A percentile compares a stretch with the other conserved stretches of the same genome.
These are phyloP conservation scores for Wilcoxina mikolae DNA, from an alignment of 495 filamentous ascomycete genomes.

Conservation along the genomic window DNA sequence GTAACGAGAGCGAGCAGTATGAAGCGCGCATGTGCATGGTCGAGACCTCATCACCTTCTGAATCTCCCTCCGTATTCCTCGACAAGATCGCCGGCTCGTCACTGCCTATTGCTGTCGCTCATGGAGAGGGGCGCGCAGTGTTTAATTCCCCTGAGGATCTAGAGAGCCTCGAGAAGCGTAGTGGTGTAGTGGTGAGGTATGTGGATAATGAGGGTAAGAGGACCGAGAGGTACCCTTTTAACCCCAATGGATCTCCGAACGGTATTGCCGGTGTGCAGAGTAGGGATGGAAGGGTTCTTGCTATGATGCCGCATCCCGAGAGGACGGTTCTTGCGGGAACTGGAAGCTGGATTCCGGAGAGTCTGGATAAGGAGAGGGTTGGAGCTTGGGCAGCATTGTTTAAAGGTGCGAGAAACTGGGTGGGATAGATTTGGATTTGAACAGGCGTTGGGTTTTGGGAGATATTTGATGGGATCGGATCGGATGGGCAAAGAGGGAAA, in stretches of 20 bases:
- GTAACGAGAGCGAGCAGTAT: constrained; percentile 80
- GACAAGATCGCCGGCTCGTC: constrained; percentile 75
- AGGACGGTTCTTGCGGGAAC: constrained; percentile 74
- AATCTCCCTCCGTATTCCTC: constrained; percentile 66
- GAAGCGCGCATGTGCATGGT: constrained; percentile 87
- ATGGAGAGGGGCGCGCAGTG: constrained; percentile 78
- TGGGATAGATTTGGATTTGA: constrained; percentile 56
- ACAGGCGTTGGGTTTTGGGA: too few species aligned
- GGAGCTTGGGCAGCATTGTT: constrained; percentile 76
- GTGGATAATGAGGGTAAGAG: constrained; percentile 62
- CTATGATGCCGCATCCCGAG: constrained; percentile 95
- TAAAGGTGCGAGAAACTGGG: constrained; percentile 69
- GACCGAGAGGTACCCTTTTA: constrained; percentile 75
- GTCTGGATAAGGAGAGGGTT: constrained; percentile 65
- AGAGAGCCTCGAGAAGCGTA: constrained; percentile 34
- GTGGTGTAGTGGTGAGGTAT: constrained; percentile 53
- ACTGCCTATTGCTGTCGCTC: constrained; percentile 76
- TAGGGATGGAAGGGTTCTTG: constrained; percentile 69
- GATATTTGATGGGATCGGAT: not conserved
- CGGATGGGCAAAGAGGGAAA: not conserved
- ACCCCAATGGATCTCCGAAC: constrained; percentile 81
- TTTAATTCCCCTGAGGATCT: constrained; percentile 44
- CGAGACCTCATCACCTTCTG: constrained; percentile 48
- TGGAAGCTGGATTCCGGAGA: constrained; percentile 55
- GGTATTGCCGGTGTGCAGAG: constrained; percentile 75